Percentiles rank a stretch among this genome's conserved stretches.
These are phyloP conservation scores for Colletotrichum spinosum DNA, from an alignment of 2,329 filamentous ascomycete genomes.

Conservation along the genomic window DNA sequence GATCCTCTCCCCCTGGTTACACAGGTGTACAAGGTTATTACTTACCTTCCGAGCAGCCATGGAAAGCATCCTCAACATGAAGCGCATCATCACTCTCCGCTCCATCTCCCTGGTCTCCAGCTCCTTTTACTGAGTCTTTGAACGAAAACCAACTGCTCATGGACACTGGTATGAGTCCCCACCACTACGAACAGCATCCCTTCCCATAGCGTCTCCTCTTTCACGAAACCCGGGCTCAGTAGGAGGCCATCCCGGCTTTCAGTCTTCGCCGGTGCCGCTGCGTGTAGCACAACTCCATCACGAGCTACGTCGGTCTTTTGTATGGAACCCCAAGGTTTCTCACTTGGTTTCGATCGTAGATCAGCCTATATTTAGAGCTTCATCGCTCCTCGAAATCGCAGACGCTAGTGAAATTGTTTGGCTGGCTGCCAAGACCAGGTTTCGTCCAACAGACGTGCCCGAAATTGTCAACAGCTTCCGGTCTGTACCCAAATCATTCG, in stretches of 20 bases:
- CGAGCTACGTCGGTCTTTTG: conserved; percentile 49
- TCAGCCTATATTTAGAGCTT: conserved; percentile 55
- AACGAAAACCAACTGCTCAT: conserved; percentile 53
- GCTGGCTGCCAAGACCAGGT: conserved; percentile 52
- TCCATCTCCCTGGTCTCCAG: conserved; percentile 28
- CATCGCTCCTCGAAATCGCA: conserved; percentile 51
- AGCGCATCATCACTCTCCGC: conserved; percentile 4
- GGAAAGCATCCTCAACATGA: conserved; percentile 19
- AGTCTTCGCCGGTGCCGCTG: conserved; percentile 50
- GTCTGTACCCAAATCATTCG: conserved; percentile 50
- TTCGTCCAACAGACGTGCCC: conserved; percentile 58
- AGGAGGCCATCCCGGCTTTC: conserved; percentile 47
- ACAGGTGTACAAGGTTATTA: background rate
- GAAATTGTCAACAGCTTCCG: conserved; percentile 54
- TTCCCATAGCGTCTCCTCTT: conserved; percentile 48
- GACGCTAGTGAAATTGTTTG: conserved; percentile 26
- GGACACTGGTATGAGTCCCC: conserved; percentile 53
- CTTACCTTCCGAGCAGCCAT: conserved; percentile 33
- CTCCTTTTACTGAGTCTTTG: conserved; percentile 42
- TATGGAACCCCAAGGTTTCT: conserved; percentile 53
- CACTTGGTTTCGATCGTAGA: conserved; percentile 50
- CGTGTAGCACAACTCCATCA: conserved; percentile 56
- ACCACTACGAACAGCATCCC: conserved; percentile 54
- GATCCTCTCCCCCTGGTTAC: too few species aligned
- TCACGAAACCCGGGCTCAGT: conserved; percentile 51